These are phyloP conservation scores for Wickerhamomyces alni DNA, from an alignment of 805 yeast species.

Conservation along the genomic window DNA sequence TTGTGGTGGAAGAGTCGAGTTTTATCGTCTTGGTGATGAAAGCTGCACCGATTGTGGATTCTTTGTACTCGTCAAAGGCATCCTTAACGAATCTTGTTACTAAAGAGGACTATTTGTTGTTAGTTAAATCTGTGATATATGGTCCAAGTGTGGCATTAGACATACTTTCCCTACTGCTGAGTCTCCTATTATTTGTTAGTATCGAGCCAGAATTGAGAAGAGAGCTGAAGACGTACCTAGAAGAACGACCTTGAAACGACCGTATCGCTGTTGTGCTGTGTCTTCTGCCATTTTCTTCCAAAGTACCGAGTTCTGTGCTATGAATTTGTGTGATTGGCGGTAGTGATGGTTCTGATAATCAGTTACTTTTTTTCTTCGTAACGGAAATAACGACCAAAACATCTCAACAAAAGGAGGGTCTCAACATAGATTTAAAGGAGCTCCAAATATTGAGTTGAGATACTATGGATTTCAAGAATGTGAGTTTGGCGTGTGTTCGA, in stretches of 20 bases:
- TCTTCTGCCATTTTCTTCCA: not conserved
- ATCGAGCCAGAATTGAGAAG: not conserved
- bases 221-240: slow-evolving; percentile 23
- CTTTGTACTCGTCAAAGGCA: slow-evolving; percentile 70
- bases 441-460: too few relatives aligned
- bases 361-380: not conserved
- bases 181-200: slow-evolving; percentile 40
- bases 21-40: slow-evolving; percentile 77
- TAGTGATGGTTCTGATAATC: too few relatives aligned
- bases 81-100: slow-evolving; percentile 74
- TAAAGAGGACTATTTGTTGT: slow-evolving; percentile 50
- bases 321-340: too few relatives aligned
- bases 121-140: too few relatives aligned
- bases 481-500: too few relatives aligned
- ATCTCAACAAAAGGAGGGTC: too few relatives aligned
- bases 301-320: too few relatives aligned
- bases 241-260: slow-evolving; percentile 62
- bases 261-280: slow-evolving; percentile 2
- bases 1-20: slow-evolving; percentile 36
- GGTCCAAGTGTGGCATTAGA: not conserved
- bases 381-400: too few relatives aligned
- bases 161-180: slow-evolving; percentile 72
- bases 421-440: too few relatives aligned
- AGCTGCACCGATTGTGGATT: slow-evolving; percentile 98
- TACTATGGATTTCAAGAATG: slow-evolving; percentile 7